These are phyloP conservation scores for Fraxinus dipetala DNA, from an alignment of 305 asterid genomes.

Conservation along the genomic window DNA sequence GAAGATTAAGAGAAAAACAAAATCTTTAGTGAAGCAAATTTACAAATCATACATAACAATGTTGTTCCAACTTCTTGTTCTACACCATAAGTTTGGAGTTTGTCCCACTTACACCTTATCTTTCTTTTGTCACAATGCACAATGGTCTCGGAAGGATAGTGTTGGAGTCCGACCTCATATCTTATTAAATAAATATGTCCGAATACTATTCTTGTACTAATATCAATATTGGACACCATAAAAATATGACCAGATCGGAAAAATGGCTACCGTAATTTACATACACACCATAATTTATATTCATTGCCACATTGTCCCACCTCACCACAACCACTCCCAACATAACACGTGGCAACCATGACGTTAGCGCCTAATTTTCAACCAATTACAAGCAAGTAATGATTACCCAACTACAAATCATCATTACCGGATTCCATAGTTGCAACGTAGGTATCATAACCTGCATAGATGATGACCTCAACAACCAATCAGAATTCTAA, in stretches of 20 bases:
- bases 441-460: background rate
- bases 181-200: background rate
- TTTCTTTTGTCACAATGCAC: background rate
- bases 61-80: background rate
- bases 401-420: background rate
- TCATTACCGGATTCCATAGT: background rate
- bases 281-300: background rate
- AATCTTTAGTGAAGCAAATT: no score
- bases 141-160: background rate
- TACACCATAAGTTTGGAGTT: background rate
- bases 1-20: no score
- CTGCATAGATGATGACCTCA: background rate
- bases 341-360: background rate
- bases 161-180: background rate
- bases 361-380: background rate
- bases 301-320: background rate
- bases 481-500: background rate
- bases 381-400: background rate
- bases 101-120: background rate
- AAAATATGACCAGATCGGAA: background rate
- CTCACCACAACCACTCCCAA: background rate
- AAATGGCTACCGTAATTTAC: background rate
- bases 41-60: no score
- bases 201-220: background rate
- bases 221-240: background rate